Conservation (phyloP, 1,139 yeast species). For the Protomyces gravidus region DNA sequence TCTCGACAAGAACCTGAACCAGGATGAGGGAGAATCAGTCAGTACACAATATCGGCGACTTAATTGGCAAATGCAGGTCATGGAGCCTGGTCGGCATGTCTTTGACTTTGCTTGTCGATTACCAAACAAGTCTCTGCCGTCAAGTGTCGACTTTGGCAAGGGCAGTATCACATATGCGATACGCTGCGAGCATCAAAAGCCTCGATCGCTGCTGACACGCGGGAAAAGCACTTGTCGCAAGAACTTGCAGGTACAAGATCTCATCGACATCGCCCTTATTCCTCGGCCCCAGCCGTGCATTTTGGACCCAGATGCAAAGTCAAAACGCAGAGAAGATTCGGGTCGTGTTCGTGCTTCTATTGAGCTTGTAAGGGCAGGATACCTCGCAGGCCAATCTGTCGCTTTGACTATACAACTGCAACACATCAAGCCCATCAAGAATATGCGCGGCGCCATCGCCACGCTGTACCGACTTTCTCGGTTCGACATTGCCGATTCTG, state of each 20-base stretch:
- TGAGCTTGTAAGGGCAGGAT: conserved; percentile 11
- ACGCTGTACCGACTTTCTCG: conserved; percentile 79
- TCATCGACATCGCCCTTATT: conserved; percentile 64
- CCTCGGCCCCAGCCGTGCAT: conserved; percentile 48
- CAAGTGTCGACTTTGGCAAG: conserved; percentile 76
- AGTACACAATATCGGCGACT: neutral
- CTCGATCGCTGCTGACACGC: conserved; percentile 35
- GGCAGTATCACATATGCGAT: conserved; percentile 72
- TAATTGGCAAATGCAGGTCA: conserved; percentile 38
- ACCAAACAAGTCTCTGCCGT: conserved; percentile 65
- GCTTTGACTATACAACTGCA: conserved; percentile 43
- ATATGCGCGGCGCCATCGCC: conserved; percentile 70
- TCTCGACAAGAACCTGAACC: too few relatives aligned
- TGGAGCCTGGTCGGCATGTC: conserved; percentile 70
- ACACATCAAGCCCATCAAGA: conserved; percentile 68
- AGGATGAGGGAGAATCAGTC: neutral
- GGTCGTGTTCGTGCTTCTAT: conserved; percentile 9
- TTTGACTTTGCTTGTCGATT: conserved; percentile 79
- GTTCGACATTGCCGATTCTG: conserved; percentile 56
- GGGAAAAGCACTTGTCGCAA: conserved; percentile 40
- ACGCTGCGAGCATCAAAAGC: conserved; percentile 51
- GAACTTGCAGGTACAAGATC: conserved; percentile 59
- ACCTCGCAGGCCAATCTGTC: conserved; percentile 15
- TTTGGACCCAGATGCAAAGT: conserved; percentile 6
- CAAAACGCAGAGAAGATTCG: conserved; percentile 3